phyloP scores from a whole-genome alignment of 257 asterid species.

The Gentiana straminea region DNA sequence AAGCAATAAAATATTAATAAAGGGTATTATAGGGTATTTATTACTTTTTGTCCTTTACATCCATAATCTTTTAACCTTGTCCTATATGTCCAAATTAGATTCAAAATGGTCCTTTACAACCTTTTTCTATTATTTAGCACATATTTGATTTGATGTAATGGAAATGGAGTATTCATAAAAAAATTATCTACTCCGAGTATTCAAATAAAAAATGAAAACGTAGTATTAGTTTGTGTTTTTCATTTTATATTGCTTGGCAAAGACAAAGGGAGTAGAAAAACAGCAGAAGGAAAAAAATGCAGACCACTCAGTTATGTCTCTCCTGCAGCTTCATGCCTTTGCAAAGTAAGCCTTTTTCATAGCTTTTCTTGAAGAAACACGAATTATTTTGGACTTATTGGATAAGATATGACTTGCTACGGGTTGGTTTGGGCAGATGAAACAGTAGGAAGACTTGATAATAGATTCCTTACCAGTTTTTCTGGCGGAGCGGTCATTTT shows the following conservation, averaged over 20 bases:
- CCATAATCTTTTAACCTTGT: too few relatives aligned
- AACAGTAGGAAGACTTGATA: constrained; percentile 18
- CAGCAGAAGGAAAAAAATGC: constrained; percentile 24
- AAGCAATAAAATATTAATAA: too few relatives aligned
- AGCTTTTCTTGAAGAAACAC: not conserved
- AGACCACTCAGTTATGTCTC: constrained; percentile 39
- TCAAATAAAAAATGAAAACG: too few relatives aligned
- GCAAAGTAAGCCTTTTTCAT: constrained; percentile 25
- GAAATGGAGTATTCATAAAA: too few relatives aligned
- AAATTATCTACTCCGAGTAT: too few relatives aligned
- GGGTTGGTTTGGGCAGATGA: constrained; percentile 23
- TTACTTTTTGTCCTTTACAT: too few relatives aligned
- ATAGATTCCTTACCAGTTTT: constrained; percentile 28
- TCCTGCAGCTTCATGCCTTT: constrained; percentile 29
- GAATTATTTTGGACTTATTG: not conserved
- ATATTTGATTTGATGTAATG: too few relatives aligned
- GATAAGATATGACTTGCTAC: not conserved
- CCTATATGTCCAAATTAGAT: too few relatives aligned
- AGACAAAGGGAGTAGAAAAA: not conserved
- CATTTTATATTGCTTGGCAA: not conserved
- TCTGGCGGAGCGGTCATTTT: constrained; percentile 20
- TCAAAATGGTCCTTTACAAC: too few relatives aligned
- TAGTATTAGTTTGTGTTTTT: not conserved
- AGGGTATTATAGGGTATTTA: too few relatives aligned
- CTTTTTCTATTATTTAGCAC: too few relatives aligned